Base-by-base conservation (phyloP, 371 early-diverging fungal species). In the Thermomucor indicae-seudaticae region DNA sequence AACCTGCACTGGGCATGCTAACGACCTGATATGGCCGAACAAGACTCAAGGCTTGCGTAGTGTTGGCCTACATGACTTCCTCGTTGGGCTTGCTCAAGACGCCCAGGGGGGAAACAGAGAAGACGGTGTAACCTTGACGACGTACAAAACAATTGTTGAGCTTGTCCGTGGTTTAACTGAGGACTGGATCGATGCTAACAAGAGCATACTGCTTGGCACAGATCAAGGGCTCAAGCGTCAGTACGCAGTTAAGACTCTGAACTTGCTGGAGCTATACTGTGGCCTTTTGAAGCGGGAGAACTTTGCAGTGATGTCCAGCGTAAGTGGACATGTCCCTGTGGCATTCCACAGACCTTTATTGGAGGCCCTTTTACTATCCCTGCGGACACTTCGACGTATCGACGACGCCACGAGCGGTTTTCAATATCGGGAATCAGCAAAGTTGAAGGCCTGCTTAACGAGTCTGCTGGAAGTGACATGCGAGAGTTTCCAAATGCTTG, bases 271-370 rank as follows among this genome's bases (percentile, higher is more conserved):
- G 23, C 35, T 48, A 4, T 47, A 67, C 3, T 60, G 60, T 30
- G 47, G 39, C 1, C 29, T 74, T 3, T 45, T 74, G 32, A 31
- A 51, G 7, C 62, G 65, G 6, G 70, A 70, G 44, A 67, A 64
- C 41, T 65, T 55, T 49, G 57, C 68, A 6, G 24, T 70, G 3
- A 59, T 58, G 25, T 46, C 58, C 6, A 70, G 68, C 29, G 46
- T 70, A 8, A 38, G 55, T 25, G 59, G 56, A 42, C 20, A 29
- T 16, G 47, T 59, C 5, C 51, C 62, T 6, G 54, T 61, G 14
- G 38, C 60, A 11, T 74, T 60, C 62, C 75, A 70, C 43, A 53
- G 65, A 10, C 70, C 75, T 16, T 46, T 74, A 10, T 46, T 74
- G 8, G 75, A 74, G 43, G 41, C 70, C 11, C 47, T 60, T 2